These are phyloP conservation scores for Solanum verrucosum DNA, from an alignment of 257 asterid genomes.

Conservation along the genomic window DNA sequence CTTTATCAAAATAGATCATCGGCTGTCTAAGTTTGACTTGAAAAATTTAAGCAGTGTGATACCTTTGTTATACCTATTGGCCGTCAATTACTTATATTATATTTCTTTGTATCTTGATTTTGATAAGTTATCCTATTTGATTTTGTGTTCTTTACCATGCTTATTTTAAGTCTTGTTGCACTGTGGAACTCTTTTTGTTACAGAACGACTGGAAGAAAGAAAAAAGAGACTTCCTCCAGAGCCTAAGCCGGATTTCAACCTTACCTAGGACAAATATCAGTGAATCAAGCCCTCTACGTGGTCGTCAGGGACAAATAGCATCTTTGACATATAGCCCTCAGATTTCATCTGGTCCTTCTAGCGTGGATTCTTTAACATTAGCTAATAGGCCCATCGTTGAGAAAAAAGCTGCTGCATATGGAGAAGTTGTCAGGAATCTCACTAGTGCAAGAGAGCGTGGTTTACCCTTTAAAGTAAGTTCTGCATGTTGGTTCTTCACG, in stretches of 20 bases:
- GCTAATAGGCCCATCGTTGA: conserved; percentile 55
- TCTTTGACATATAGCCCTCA: conserved; percentile 52
- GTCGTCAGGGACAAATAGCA: conserved; percentile 59
- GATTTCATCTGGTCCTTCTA: conserved; percentile 45
- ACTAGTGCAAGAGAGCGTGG: conserved; percentile 79
- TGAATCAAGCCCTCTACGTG: conserved; percentile 36
- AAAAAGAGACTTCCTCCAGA: conserved; percentile 80
- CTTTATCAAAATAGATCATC: neutral
- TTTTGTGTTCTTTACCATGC: neutral
- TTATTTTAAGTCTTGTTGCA: neutral
- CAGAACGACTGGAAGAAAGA: conserved; percentile 98
- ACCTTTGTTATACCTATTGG: neutral
- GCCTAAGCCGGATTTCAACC: conserved; percentile 71
- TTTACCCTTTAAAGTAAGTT: conserved; percentile 59
- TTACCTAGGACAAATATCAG: conserved; percentile 64
- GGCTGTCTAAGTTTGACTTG: neutral
- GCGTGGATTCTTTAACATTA: conserved; percentile 39
- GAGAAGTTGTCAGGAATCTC: conserved; percentile 75
- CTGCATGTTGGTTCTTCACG: neutral
- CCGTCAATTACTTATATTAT: neutral
- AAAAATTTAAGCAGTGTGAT: neutral
- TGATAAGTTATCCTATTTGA: neutral
- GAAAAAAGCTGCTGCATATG: conserved; percentile 77
- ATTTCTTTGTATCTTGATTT: neutral
- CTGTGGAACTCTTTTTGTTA: conserved; percentile 10